Evolutionary conservation across 2,329 filamentous ascomycete genomes (phyloP).

Genomic region (Alternaria ventricosa): DNA sequence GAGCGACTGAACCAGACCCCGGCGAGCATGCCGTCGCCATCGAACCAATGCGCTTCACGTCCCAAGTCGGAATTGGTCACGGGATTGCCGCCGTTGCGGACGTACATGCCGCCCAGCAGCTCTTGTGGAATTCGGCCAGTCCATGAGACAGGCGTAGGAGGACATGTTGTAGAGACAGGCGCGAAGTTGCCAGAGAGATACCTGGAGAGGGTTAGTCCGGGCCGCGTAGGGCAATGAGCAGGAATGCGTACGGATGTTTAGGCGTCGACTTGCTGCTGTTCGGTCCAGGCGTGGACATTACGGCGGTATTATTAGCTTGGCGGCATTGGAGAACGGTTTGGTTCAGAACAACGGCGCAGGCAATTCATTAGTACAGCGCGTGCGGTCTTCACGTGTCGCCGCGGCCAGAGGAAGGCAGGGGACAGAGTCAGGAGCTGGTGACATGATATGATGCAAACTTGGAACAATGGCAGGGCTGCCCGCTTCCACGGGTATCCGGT

Average conservation of each 20-base stretch:
- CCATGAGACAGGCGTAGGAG: slow-evolving; percentile 64
- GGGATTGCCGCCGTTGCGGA: slow-evolving; percentile 75
- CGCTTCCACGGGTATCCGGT: not conserved
- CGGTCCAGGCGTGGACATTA: slow-evolving; percentile 32
- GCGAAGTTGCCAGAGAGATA: slow-evolving; percentile 75
- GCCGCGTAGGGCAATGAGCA: not conserved
- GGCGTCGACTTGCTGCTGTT: slow-evolving; percentile 25
- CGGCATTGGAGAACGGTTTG: slow-evolving; percentile 18
- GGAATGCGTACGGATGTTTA: slow-evolving; percentile 51
- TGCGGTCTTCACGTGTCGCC: slow-evolving; percentile 9
- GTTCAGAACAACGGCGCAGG: not conserved
- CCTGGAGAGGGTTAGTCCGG: slow-evolving; percentile 37
- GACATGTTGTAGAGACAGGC: slow-evolving; percentile 63
- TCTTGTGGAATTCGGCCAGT: slow-evolving; percentile 68
- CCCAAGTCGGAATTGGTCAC: slow-evolving; percentile 66
- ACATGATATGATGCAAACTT: slow-evolving; percentile 25
- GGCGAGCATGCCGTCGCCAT: slow-evolving; percentile 76
- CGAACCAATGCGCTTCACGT: slow-evolving; percentile 75
- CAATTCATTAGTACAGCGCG: slow-evolving; percentile 9
- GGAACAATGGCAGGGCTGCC: slow-evolving; percentile 3
- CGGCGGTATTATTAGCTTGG: slow-evolving; percentile 9
- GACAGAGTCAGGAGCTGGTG: not conserved
- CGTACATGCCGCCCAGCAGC: slow-evolving; percentile 71
- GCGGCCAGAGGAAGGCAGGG: not conserved
- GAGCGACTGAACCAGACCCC: slow-evolving; percentile 66